A percentile compares a stretch with the other conserved stretches of the same genome.
Evolutionary conservation across 768 basidiomycete species (phyloP).

Genomic region (Auricularia heimuer): DNA sequence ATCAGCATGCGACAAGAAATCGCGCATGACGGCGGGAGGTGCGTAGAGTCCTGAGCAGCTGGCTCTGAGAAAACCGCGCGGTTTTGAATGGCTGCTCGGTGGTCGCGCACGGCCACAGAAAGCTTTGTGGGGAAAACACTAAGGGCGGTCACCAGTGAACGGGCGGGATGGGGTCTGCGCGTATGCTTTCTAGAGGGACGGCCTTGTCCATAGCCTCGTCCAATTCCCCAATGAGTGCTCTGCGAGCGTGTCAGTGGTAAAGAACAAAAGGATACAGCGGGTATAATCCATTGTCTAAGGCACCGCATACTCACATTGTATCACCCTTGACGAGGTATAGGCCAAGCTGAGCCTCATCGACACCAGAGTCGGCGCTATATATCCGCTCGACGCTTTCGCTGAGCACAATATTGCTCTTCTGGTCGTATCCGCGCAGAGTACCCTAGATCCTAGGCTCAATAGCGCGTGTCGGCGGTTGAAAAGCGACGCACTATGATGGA

Average conservation of each 20-base stretch:
- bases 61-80: background rate
- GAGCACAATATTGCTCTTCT: constrained; percentile 92
- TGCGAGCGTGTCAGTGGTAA: constrained; percentile 17
- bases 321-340: constrained; percentile 97
- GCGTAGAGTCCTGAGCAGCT: background rate
- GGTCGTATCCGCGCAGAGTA: constrained; percentile 84
- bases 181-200: constrained; percentile 64
- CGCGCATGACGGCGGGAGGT: background rate
- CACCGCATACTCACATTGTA: constrained; percentile 67
- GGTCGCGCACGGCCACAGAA: too few relatives aligned
- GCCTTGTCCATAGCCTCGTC: constrained; percentile 74
- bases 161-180: constrained; percentile 32
- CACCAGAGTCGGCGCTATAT: constrained; percentile 82
- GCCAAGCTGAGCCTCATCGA: constrained; percentile 89
- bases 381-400: constrained; percentile 90
- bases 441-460: constrained; percentile 41
- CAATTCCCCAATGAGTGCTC: constrained; percentile 74
- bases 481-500: background rate
- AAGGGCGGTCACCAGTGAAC: background rate
- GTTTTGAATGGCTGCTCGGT: too few relatives aligned
- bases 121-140: background rate
- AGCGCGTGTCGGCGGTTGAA: background rate
- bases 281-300: too few relatives aligned
- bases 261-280: background rate
- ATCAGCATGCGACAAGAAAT: background rate